phyloP scores from a whole-genome alignment of 2,329 filamentous ascomycete genomes.

The Westerdykella ornata region DNA sequence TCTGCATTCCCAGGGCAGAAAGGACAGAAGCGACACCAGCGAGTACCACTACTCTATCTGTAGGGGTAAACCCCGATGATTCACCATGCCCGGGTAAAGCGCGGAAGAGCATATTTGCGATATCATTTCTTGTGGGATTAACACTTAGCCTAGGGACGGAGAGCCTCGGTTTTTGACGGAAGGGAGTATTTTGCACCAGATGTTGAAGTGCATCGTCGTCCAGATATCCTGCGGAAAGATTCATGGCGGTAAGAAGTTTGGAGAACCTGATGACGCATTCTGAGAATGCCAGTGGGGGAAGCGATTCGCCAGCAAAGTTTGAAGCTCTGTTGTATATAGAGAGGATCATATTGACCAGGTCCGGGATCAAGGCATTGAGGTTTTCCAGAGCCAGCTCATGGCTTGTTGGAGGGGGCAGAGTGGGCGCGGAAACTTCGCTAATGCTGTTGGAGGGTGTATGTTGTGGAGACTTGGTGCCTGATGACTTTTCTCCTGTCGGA shows the following conservation, averaged over 20 bases:
- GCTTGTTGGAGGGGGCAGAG: constrained; percentile 41
- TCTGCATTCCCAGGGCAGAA: constrained; percentile 67
- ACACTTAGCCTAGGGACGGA: constrained; percentile 32
- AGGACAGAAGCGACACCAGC: constrained; percentile 85
- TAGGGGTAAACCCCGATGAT: constrained; percentile 57
- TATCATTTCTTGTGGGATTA: constrained; percentile 32
- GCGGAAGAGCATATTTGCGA: constrained; percentile 33
- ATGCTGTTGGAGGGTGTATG: constrained; percentile 37
- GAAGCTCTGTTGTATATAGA: constrained; percentile 65
- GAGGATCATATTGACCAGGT: constrained; percentile 67
- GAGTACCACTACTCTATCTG: constrained; percentile 71
- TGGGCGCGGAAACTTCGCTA: constrained; percentile 34
- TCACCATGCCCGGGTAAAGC: constrained; percentile 51
- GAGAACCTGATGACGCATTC: constrained; percentile 69
- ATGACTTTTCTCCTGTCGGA: constrained; percentile 45
- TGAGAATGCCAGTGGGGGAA: constrained; percentile 64
- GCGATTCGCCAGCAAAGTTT: constrained; percentile 56
- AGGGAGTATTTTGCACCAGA: constrained; percentile 38
- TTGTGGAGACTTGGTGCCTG: constrained; percentile 38
- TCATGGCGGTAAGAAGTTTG: constrained; percentile 61
- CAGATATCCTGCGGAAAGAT: constrained; percentile 58
- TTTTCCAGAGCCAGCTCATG: constrained; percentile 40
- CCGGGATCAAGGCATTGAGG: constrained; percentile 57
- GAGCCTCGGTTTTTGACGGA: constrained; percentile 39
- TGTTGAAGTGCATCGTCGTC: constrained; percentile 50